Base-by-base conservation (phyloP, 108 stramenopile species). In the Chaetoceros tenuissimus region DNA sequence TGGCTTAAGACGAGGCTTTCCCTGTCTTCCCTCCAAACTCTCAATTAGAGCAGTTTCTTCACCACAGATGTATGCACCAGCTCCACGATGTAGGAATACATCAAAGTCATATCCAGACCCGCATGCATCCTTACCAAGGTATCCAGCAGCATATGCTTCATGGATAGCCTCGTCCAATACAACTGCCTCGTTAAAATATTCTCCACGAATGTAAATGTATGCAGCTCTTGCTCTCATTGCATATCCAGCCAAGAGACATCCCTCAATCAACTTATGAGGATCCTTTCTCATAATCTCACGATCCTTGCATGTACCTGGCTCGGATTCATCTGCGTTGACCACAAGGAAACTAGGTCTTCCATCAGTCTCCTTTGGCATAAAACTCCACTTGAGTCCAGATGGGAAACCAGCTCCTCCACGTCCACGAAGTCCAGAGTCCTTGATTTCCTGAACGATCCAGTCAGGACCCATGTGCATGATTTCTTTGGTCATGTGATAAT, bases 281-380 rank as follows among this genome's bases (percentile, higher is more conserved):
- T 99, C 99, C 94, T 99, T 99, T 40, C 99, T 89, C 99, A 99
- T 99, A 63, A 99, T 99, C 75, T 99, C 99, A 28, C 99, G 92
- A 77, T 99, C 99, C 85, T 99, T 99, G 87, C 99, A 99, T 25
- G 99, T 99, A 7, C 99, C 99, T 3, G 99, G 99, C 74, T 99
- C 99, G 31, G 77, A 80, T 81, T 99, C 99, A 64, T 99, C 99
- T 46, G 99, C 99, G 75, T 99, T 99, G 22, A 99, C 96, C 17
- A 98, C 96, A 44, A 99, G 72, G 71, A 99, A 99, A 31, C 78
- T 84, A 2, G 99, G 99, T 23, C 99, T 82, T 24, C 99, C 99
- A 63, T 99, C 98, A 21, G 84, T 94, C 51, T 87, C 80, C 86
- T 99, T 99, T 75, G 99, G 99, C 99, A 99, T 99, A 73, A 99